phyloP scores from a whole-genome alignment of 768 basidiomycete genomes.

The Podaxis mareebaensis region DNA sequence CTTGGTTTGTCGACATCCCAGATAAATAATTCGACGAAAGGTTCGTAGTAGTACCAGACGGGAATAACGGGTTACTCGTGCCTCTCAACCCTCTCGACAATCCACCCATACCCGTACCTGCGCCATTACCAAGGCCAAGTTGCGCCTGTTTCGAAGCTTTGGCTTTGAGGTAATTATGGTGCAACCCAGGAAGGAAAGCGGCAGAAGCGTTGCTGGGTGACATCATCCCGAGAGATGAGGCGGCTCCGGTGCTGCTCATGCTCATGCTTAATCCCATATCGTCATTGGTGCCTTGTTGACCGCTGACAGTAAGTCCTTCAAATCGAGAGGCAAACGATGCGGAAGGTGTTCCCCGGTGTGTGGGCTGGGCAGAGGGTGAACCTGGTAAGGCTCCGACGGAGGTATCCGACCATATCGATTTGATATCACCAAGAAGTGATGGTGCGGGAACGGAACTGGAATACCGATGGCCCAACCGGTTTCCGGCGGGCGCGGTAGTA shows the following conservation, averaged over 20 bases:
- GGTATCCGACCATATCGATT: slow-evolving; percentile 79
- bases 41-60: slow-evolving; percentile 12
- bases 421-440: slow-evolving; percentile 71
- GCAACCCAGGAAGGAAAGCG: slow-evolving; percentile 76
- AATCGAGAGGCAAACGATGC: slow-evolving; percentile 52
- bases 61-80: slow-evolving; percentile 31
- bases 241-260: slow-evolving; percentile 31
- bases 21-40: slow-evolving; percentile 32
- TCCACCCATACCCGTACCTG: slow-evolving; percentile 25
- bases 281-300: slow-evolving; percentile 24
- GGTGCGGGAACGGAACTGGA: slow-evolving; percentile 83
- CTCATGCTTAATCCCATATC: slow-evolving; percentile 37
- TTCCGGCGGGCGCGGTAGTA: slow-evolving; percentile 15
- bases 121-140: slow-evolving; percentile 21
- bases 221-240: slow-evolving; percentile 38
- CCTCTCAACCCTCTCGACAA: slow-evolving; percentile 33
- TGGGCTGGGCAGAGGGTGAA: slow-evolving; percentile 31
- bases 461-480: slow-evolving; percentile 60
- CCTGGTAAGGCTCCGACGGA: slow-evolving; percentile 27
- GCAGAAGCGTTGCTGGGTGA: slow-evolving; percentile 79
- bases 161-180: slow-evolving; percentile 60
- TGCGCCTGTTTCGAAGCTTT: slow-evolving; percentile 42
- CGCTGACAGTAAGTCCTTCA: slow-evolving; percentile 26
- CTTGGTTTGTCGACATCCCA: slow-evolving; percentile 21
- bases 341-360: slow-evolving; percentile 47